Base-by-base conservation (phyloP, 768 basidiomycete genomes). In the Dioszegia hungarica region DNA sequence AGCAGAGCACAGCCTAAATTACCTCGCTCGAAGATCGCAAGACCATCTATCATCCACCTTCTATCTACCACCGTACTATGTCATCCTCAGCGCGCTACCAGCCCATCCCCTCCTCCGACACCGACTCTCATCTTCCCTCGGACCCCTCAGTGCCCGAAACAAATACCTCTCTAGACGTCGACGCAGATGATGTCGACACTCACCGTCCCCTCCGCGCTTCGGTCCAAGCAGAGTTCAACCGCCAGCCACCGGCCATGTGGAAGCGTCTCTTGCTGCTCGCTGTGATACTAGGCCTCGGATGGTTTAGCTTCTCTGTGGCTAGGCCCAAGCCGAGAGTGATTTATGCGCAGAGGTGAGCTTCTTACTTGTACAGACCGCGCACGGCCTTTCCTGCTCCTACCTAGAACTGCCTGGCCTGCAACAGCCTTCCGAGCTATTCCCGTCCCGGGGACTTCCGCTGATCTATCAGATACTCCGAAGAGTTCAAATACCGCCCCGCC, bases 401-500 rank as follows among this genome's bases (percentile, higher is more conserved):
- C n/a, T n/a, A n/a, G n/a, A n/a, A n/a, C n/a, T n/a, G n/a, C n/a
- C n/a, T n/a, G n/a, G n/a, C n/a, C n/a, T n/a, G n/a, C n/a, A n/a
- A n/a, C n/a, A n/a, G n/a, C n/a, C n/a, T n/a, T n/a, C n/a, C n/a
- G n/a, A n/a, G n/a, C n/a, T n/a, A n/a, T n/a, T n/a, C n/a, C n/a
- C n/a, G n/a, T n/a, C n/a, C n/a, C n/a, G n/a, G n/a, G n/a, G n/a
- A n/a, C 3, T 19, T 5, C 17, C 19, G 43, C 53, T 24, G 19
- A 12, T 44, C 39, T 6, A 22, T 37, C 52, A 91, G 90, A 60
- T 92, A 91, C 70, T 90, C 88, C 12, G 85, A 86, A 59, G 85
- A 89, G 66, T 82, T 82, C 78, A 89, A 85, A 74, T 90, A 82
- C 71, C 80, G 89, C 22, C 89, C 90, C 0, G 89, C 90, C 11